phyloP scores from a whole-genome alignment of 768 basidiomycete species.

The Termitomyces sp. region DNA sequence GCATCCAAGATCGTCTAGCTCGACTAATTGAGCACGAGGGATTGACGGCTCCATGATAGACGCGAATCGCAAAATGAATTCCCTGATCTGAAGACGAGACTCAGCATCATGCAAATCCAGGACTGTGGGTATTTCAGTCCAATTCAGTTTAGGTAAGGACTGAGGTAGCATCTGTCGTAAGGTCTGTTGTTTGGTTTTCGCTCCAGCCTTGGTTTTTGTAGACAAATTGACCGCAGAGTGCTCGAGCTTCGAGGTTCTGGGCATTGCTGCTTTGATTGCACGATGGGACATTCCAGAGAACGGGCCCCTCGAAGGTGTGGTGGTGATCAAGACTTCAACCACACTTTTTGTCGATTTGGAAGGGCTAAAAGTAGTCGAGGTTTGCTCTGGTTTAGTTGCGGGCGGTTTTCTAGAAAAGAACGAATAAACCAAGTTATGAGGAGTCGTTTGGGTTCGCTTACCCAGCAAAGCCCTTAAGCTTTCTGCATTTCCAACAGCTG shows the following conservation, averaged over 20 bases:
- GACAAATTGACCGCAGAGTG: not conserved
- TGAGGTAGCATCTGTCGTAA: slow-evolving; percentile 26
- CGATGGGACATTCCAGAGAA: not conserved
- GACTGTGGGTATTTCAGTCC: slow-evolving; percentile 42
- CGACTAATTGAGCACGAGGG: slow-evolving; percentile 47
- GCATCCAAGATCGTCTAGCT: slow-evolving; percentile 53
- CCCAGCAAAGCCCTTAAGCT: slow-evolving; percentile 59
- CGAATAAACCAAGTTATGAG: not conserved
- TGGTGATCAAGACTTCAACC: slow-evolving; percentile 5
- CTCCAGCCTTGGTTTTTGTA: slow-evolving; percentile 1
- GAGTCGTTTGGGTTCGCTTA: slow-evolving; percentile 19
- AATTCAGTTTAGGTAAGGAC: slow-evolving; percentile 41
- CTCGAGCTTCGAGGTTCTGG: not conserved
- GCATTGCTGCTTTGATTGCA: not conserved
- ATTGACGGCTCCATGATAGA: slow-evolving; percentile 37
- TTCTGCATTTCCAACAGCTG: slow-evolving; percentile 63
- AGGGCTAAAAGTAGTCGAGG: not conserved
- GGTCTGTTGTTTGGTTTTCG: slow-evolving; percentile 19
- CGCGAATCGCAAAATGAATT: slow-evolving; percentile 65
- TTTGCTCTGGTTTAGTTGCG: not conserved
- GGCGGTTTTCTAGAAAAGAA: not conserved
- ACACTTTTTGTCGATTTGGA: not conserved
- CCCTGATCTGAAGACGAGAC: slow-evolving; percentile 64
- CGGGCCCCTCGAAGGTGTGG: not conserved
- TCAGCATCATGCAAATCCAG: slow-evolving; percentile 45